Evolutionary conservation across 2,329 filamentous ascomycete genomes (phyloP), one percentile per base, ranked within the genome.

Genomic region (Sporothrix luriei): DNA sequence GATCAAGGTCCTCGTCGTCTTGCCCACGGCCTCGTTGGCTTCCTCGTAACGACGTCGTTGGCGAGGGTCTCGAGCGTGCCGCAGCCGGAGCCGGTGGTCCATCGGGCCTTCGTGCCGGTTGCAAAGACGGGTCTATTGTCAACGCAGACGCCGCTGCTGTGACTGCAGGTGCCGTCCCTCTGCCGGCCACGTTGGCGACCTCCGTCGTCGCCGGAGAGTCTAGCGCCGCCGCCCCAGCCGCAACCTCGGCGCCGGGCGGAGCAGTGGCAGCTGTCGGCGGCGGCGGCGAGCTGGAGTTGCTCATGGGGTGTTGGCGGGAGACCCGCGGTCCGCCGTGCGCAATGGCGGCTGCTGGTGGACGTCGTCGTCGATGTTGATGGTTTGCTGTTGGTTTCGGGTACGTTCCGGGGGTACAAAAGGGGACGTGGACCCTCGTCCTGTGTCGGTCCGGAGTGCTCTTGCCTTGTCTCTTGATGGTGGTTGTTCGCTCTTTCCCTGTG

Each of bases 261-360:
- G 64, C 43, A 26, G 66, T 48, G 43, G 46, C 66, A 14, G 69
- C 55, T 43, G 66, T 49, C 38, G 66, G 57, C 65, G 71, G 46
- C 67, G 72, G 68, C 66, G 69, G 66, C 67, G 69, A 51, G 71
- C 68, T 54, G 68, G 69, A 68, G 68, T 61, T 69, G 62, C 68
- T 57, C 71, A 73, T 73, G 62, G 62, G 55, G 59, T 69, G 70
- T 40, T 66, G 19, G 51, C 49, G 33, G 40, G 66, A 33, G 29
- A 48, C 48, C 38, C 38, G 67, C 52, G 46, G 62, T 51, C 62
- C 26, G 62, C 46, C 62, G 62, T 65, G 62, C 21, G 54, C 40
- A 43, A 26, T 38, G 40, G 52, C 52, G 49, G 13, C 19, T 55
- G 49, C 33, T 29, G 33, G 11, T 66, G 43, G 43, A 21, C 11